Evolutionary conservation across 1,284 basidiomycete species (phyloP).

Genomic region (Cutaneotrichosporon arboriforme): DNA sequence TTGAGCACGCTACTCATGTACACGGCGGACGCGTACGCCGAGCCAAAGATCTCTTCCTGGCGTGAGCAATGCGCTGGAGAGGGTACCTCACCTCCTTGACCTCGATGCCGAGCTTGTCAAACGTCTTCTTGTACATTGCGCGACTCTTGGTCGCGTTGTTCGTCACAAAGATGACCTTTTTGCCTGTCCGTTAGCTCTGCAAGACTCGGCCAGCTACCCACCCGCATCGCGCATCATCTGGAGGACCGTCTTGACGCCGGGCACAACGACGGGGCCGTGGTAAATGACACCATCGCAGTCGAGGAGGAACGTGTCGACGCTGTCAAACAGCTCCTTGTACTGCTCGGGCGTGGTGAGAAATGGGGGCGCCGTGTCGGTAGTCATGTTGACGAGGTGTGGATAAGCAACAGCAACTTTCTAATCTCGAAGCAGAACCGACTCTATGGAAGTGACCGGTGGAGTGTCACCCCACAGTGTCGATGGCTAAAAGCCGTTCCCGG

Average conservation of each 20-base stretch:
- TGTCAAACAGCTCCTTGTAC: constrained; percentile 54
- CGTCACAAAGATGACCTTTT: constrained; percentile 88
- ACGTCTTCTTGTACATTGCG: constrained; percentile 79
- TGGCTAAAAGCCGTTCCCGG: background rate
- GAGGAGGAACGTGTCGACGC: constrained; percentile 87
- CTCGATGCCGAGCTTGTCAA: constrained; percentile 80
- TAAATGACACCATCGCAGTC: constrained; percentile 97
- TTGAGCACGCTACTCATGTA: constrained; percentile 86
- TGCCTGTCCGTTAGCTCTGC: constrained; percentile 54
- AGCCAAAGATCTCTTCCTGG: constrained; percentile 77
- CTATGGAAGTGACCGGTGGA: background rate
- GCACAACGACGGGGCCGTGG: constrained; percentile 75
- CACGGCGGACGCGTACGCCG: constrained; percentile 86
- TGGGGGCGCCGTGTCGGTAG: constrained; percentile 25
- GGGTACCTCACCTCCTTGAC: constrained; percentile 65
- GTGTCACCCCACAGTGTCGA: background rate
- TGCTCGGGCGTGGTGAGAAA: constrained; percentile 34
- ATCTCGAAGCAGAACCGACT: no score
- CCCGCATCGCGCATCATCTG: constrained; percentile 54
- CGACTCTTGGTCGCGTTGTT: constrained; percentile 97
- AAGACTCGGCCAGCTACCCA: constrained; percentile 1
- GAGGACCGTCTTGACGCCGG: constrained; percentile 70
- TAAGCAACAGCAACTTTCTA: background rate
- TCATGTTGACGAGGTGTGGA: background rate
- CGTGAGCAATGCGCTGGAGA: no score